phyloP scores from a whole-genome alignment of 1,139 yeast species.

The Geotrichum citri-aurantii region DNA sequence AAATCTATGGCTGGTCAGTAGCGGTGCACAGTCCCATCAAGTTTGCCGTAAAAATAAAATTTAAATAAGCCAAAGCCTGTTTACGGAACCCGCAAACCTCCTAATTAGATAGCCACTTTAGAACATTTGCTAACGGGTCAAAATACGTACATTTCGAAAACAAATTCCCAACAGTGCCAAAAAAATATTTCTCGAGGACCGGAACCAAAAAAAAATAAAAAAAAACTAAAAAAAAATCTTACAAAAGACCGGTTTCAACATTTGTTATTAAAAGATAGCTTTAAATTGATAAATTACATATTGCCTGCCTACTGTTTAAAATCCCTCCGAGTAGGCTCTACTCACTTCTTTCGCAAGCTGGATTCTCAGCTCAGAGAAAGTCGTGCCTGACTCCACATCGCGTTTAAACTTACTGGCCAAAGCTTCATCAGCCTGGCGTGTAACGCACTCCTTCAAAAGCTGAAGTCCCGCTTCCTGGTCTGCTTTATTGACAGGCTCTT shows the following conservation, averaged over 20 bases:
- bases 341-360: slow-evolving; percentile 26
- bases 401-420: neutral
- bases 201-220: neutral
- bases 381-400: slow-evolving; percentile 2
- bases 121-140: neutral
- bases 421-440: slow-evolving; percentile 3
- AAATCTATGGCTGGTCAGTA: no score
- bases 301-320: slow-evolving; percentile 9
- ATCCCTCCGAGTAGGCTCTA: slow-evolving; percentile 25
- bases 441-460: slow-evolving; percentile 10
- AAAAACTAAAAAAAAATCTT: neutral
- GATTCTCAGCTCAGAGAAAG: slow-evolving; percentile 20
- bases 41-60: no score
- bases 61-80: no score
- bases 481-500: slow-evolving; percentile 26
- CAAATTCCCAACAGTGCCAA: neutral
- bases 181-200: neutral
- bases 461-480: slow-evolving; percentile 7
- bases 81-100: no score
- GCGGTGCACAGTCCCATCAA: no score
- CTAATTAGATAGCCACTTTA: no score
- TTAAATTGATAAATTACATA: neutral
- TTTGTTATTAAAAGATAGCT: neutral
- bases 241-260: neutral
- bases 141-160: neutral